Evolutionary conservation across 208 protist genomes (phyloP), one percentile per base, ranked within the genome.

Genomic region (Crithidia acanthocephali): DNA sequence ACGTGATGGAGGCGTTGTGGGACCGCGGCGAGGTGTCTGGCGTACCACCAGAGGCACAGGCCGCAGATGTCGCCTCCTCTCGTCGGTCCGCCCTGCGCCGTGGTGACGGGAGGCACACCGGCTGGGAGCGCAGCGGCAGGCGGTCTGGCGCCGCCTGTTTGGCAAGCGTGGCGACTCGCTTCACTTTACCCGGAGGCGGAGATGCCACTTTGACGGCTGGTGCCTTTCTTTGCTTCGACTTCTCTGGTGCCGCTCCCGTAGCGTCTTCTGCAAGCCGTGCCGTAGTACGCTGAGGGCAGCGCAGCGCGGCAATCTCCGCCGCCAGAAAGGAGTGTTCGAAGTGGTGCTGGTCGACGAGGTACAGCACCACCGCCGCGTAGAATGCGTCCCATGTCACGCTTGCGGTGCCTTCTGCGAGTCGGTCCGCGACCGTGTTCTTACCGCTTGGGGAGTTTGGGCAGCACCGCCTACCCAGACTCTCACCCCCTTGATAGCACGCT

Each of bases 291-390:
- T n/a, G 5, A 40, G 53, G 33, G 11, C n/a, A 33, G 28, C 61
- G 47, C 61, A 66, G 22, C 1, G 61, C 61, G 7, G 61, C 59
- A 2, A 74, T 33, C 30, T 74, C 60, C 15, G 18, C 18, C n/a
- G 32, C 20, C 0, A 64, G 53, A 58, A 76, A 76, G 15, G 70
- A 76, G 60, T 51, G 51, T 22, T 57, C 50, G n/a, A 76, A 69
- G 70, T 20, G n/a, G 5, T 64, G 70, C 16, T 58, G 45, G 33
- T 69, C 44, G 35, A 48, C 45, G 22, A 76, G 62, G 33, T 65
- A 52, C 15, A 76, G 55, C 16, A 76, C 70, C 37, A 76, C 20
- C 3, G 23, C 70, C 9, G 53, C 45, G n/a, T 76, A 8, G 20
- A 76, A 23, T 0, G 61, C 40, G 3, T 0, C 6, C 70, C 70